Conservation (phyloP, 1,284 basidiomycete genomes). For the Pholiota adiposa region DNA sequence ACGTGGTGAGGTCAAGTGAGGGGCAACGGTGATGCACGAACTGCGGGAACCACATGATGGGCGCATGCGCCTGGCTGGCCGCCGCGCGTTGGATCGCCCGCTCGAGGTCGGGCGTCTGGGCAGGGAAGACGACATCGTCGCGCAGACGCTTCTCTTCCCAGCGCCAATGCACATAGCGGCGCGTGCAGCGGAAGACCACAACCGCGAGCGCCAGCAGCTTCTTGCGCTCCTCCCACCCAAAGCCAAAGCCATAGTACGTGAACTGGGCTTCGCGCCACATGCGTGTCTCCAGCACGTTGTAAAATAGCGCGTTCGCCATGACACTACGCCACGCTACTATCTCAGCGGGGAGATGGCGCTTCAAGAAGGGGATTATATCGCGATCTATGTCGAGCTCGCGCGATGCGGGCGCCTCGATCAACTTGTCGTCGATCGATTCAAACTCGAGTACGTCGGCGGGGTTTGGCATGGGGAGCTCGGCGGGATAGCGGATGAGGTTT, state of each 20-base stretch:
- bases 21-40: conserved; percentile 38
- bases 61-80: conserved; percentile 14
- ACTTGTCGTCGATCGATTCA: not conserved
- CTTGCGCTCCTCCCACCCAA: not conserved
- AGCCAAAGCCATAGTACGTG: not conserved
- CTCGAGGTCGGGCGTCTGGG: not conserved
- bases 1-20: conserved; percentile 13
- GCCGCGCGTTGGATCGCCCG: conserved; percentile 4
- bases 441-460: conserved; percentile 32
- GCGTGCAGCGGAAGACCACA: conserved; percentile 22
- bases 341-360: not conserved
- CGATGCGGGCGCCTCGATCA: not conserved
- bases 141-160: conserved; percentile 10
- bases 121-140: conserved; percentile 17
- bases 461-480: conserved; percentile 28
- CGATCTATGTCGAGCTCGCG: not conserved
- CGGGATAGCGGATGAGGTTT: conserved; percentile 14
- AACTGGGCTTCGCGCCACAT: not conserved
- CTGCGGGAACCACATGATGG: conserved; percentile 32
- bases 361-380: not conserved
- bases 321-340: not conserved
- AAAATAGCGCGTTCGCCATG: not conserved
- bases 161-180: conserved; percentile 1
- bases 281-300: not conserved
- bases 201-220: conserved; percentile 5